phyloP scores from a whole-genome alignment of 2,329 filamentous ascomycete species.

The Ascochyta viciae-villosae region DNA sequence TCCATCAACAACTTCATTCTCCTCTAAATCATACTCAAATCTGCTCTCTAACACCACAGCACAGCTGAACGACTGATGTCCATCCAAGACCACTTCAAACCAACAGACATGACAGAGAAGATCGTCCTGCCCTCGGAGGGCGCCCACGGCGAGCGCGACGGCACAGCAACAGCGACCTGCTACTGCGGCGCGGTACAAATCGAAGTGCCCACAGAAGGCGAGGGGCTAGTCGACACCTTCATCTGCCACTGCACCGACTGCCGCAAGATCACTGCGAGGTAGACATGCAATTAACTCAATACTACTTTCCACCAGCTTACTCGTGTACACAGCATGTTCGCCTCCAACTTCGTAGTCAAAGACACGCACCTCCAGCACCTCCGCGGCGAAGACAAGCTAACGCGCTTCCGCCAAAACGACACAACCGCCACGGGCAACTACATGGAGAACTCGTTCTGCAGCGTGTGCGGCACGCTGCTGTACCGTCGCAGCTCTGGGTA shows the following conservation, averaged over 20 bases:
- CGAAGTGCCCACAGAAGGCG: constrained; percentile 53
- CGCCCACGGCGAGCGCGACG: constrained; percentile 19
- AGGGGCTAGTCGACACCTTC: constrained; percentile 59
- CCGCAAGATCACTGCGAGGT: constrained; percentile 39
- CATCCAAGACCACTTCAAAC: constrained; percentile 14
- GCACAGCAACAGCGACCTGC: constrained; percentile 41
- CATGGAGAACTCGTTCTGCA: constrained; percentile 71
- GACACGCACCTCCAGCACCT: constrained; percentile 58
- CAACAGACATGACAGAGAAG: constrained; percentile 5
- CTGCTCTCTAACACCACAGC: not conserved
- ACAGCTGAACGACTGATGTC: constrained; percentile 3
- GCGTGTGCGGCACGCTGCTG: constrained; percentile 66
- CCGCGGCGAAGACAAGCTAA: constrained; percentile 60
- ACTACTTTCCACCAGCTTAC: too few species aligned
- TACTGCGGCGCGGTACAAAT: constrained; percentile 42
- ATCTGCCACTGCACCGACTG: constrained; percentile 69
- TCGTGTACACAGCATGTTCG: constrained; percentile 56
- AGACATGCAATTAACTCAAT: not conserved
- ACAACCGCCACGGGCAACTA: constrained; percentile 45
- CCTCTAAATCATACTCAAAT: too few species aligned
- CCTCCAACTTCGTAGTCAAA: constrained; percentile 61
- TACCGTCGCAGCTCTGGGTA: constrained; percentile 59
- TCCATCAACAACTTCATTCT: not conserved
- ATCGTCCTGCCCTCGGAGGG: constrained; percentile 7
- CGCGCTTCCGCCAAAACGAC: constrained; percentile 50